Conservation (phyloP, 176 grass and related monocot genomes). For the Guadua angustifolia region DNA sequence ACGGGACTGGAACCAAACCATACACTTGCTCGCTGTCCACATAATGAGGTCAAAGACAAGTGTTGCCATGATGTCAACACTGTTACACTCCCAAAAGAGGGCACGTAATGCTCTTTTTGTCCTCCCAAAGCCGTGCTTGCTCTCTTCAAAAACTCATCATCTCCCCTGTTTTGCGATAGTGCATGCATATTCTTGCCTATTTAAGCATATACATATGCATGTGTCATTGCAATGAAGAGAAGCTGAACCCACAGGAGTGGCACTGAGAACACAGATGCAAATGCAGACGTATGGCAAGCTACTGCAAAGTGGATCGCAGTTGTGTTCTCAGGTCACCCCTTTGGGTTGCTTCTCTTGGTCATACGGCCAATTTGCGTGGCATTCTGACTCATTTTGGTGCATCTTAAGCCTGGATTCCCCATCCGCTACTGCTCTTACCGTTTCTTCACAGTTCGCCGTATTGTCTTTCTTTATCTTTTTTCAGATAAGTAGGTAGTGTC, state of each 20-base stretch:
- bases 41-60: background rate
- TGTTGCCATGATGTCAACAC: slow-evolving; percentile 40
- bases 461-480: too few relatives aligned
- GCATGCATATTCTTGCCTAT: too few relatives aligned
- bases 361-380: background rate
- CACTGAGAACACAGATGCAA: slow-evolving; percentile 26
- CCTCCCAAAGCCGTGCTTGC: background rate
- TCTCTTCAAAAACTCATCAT: background rate
- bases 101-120: background rate
- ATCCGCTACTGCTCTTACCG: background rate
- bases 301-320: background rate
- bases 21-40: background rate
- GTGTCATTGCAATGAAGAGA: background rate
- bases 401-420: background rate
- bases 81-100: background rate
- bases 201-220: too few relatives aligned
- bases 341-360: slow-evolving; percentile 28
- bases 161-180: background rate
- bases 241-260: slow-evolving; percentile 11
- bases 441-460: background rate
- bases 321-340: slow-evolving; percentile 49
- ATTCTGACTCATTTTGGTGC: background rate
- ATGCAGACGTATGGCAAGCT: background rate
- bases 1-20: too few relatives aligned
- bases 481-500: background rate